Evolutionary conservation across 768 basidiomycete genomes (phyloP), one percentile per base, ranked within the genome.

Genomic region (Phanerodontia chrysosporium): DNA sequence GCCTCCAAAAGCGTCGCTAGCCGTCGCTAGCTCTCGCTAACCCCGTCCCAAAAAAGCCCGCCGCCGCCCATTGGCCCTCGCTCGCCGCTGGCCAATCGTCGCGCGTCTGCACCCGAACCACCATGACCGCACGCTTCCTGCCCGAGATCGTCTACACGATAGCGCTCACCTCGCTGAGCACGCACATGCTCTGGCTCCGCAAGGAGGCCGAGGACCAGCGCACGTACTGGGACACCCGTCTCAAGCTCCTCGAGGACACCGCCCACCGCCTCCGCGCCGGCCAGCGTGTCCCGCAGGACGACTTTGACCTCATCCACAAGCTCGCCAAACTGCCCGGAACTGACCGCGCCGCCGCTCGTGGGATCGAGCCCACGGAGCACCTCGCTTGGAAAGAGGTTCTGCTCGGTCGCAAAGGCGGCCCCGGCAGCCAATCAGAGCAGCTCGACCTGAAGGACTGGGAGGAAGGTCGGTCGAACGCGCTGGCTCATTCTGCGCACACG

Each of bases 101-200:
- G 39, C 39, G 18, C 10, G 39, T 42, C 18, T 18, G 39, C 46
- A n/a, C n/a, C 51, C 35, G 45, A 46, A 36, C 44, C 45, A 58
- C 54, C 46, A 67, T 63, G 64, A 58, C 66, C 56, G 51, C 64
- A 7, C 66, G 69, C 7, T 89, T 88, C 72, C 67, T 86, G 58
- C 85, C 84, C 28, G 86, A 89, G 64, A 73, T 86, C 55, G 54
- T 89, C 62, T 89, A 83, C 69, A 82, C 86, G 30, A 73, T 85
- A 48, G 86, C 85, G 9, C 75, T 88, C 64, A 83, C 81, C 49
- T 87, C 87, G 24, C 69, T 89, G 60, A 83, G 86, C 28, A 83
- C 87, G 58, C 87, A 90, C 70, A 74, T 87, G 27, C 77, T 89
- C 39, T 77, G 72, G 66, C 78, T 82, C 54, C 78, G 83, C 59